A percentile compares a stretch with the other conserved stretches of the same genome.
These are phyloP conservation scores for Peterozyma xylosa DNA, from an alignment of 805 yeast species.

Conservation along the genomic window DNA sequence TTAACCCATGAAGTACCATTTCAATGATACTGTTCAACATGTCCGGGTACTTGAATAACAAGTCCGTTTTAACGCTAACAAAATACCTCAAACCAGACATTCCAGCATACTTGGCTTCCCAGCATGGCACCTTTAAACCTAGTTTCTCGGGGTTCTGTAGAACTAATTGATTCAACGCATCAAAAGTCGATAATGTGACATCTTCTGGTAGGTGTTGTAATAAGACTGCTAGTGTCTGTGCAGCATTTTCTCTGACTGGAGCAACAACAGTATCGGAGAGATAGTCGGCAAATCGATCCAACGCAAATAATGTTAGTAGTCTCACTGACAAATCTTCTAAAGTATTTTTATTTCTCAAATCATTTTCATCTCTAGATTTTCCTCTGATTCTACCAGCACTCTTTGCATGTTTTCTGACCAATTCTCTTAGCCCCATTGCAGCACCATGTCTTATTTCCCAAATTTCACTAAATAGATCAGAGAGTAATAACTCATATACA, in stretches of 20 bases:
- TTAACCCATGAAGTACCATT: constrained; percentile 81
- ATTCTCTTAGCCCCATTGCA: constrained; percentile 83
- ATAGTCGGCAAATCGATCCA: constrained; percentile 95
- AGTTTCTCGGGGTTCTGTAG: constrained; percentile 45
- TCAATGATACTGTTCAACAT: constrained; percentile 65
- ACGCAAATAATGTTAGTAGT: constrained; percentile 75
- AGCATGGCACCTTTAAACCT: constrained; percentile 47
- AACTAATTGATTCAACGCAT: constrained; percentile 59
- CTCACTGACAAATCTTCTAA: constrained; percentile 86
- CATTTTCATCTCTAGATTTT: constrained; percentile 53
- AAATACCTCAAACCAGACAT: constrained; percentile 88
- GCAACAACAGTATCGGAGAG: constrained; percentile 97
- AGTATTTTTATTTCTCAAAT: constrained; percentile 53
- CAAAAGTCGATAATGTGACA: constrained; percentile 54
- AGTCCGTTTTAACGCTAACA: constrained; percentile 80
- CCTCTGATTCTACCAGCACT: constrained; percentile 81
- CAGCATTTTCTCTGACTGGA: constrained; percentile 95
- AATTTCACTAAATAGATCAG: constrained; percentile 71
- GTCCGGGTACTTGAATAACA: constrained; percentile 52
- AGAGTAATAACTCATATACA: constrained; percentile 71
- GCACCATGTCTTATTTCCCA: constrained; percentile 99
- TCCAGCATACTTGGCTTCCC: constrained; percentile 99
- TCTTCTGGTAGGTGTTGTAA: constrained; percentile 63
- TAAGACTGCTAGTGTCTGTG: constrained; percentile 88
- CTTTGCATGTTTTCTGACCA: constrained; percentile 71